Evolutionary conservation across 192 early-diverging fungal species (phyloP).

Genomic region (Entomortierella beljakovae): DNA sequence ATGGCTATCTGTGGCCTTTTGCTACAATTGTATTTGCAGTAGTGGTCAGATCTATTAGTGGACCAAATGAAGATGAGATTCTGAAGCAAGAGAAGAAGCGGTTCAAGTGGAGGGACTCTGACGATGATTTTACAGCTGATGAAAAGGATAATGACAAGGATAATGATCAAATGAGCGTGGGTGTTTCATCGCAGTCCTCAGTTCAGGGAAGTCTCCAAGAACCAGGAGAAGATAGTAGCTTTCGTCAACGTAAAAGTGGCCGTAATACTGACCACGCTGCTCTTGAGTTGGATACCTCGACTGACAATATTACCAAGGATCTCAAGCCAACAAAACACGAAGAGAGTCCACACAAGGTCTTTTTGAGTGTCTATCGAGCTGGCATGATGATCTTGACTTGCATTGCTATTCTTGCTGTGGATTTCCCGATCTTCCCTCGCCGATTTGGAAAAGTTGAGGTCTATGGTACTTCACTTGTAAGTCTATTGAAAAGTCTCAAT

Average conservation of each 20-base stretch:
- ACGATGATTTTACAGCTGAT: constrained; percentile 31
- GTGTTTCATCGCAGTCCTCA: background rate
- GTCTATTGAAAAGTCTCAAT: background rate
- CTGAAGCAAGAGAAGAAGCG: constrained; percentile 42
- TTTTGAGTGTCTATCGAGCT: constrained; percentile 82
- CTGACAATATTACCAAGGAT: background rate
- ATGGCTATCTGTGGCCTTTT: constrained; percentile 45
- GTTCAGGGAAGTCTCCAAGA: background rate
- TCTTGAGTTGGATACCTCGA: constrained; percentile 21
- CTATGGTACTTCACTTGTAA: constrained; percentile 88
- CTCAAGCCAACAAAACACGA: background rate
- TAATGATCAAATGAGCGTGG: background rate
- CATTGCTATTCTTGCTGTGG: constrained; percentile 92
- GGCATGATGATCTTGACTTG: constrained; percentile 84
- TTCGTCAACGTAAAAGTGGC: constrained; percentile 40
- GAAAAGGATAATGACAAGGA: constrained; percentile 16
- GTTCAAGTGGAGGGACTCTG: constrained; percentile 53
- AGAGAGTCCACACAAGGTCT: constrained; percentile 42
- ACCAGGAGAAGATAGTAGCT: constrained; percentile 12
- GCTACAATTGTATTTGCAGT: constrained; percentile 23
- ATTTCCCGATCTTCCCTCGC: constrained; percentile 92
- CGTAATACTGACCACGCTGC: constrained; percentile 13
- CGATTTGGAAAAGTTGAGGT: constrained; percentile 92
- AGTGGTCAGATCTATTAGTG: constrained; percentile 25
- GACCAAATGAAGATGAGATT: constrained; percentile 24